Conservation (phyloP, 2,329 filamentous ascomycete species). For the Cordyceps cateniannulata region DNA sequence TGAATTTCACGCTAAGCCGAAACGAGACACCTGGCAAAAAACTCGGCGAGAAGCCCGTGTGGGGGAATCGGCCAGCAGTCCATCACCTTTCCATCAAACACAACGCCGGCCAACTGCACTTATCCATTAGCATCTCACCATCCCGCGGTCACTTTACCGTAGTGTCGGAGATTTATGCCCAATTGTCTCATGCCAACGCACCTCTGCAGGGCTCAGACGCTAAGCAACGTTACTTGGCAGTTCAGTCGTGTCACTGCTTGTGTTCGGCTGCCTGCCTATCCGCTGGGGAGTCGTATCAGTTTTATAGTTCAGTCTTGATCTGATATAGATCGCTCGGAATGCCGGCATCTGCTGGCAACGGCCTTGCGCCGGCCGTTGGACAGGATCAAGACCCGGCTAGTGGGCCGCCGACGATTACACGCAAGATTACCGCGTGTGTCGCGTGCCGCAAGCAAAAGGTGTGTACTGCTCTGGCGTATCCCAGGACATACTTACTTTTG, state of each 20-base stretch:
- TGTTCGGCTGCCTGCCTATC: background rate
- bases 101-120: background rate
- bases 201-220: background rate
- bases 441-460: slow-evolving; percentile 33
- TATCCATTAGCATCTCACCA: background rate
- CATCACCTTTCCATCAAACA: background rate
- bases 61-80: background rate
- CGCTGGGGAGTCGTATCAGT: background rate
- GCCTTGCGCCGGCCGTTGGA: background rate
- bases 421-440: slow-evolving; percentile 30
- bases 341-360: background rate
- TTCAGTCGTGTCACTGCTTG: background rate
- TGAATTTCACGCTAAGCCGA: background rate
- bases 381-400: background rate
- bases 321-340: slow-evolving; percentile 2
- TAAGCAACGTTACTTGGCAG: background rate
- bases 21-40: background rate
- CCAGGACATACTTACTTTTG: background rate
- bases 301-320: background rate
- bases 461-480: background rate
- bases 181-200: background rate
- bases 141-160: background rate
- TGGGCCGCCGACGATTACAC: slow-evolving; percentile 26
- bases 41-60: slow-evolving; percentile 3
- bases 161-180: background rate